These are phyloP conservation scores for Phytophthora idaei DNA, from an alignment of 352 stramenopile genomes.

Conservation along the genomic window DNA sequence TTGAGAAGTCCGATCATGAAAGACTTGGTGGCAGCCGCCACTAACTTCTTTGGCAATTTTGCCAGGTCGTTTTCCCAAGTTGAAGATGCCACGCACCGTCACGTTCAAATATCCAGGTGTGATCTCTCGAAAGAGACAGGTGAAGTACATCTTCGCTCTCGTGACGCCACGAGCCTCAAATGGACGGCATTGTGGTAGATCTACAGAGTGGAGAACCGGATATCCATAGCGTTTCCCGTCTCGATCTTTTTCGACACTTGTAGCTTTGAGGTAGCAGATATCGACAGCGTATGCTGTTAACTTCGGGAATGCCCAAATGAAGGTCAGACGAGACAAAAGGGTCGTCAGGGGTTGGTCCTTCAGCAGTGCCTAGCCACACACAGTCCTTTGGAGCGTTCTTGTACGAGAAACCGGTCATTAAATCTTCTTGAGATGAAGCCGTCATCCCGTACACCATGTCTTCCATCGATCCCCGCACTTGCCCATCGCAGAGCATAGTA, in stretches of 20 bases:
- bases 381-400: slow-evolving; percentile 43
- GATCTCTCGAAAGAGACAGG: slow-evolving; percentile 43
- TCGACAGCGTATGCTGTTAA: slow-evolving; percentile 39
- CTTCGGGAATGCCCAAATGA: slow-evolving; percentile 50
- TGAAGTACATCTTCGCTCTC: slow-evolving; percentile 39
- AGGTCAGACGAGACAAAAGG: slow-evolving; percentile 47
- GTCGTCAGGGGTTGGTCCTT: slow-evolving; percentile 36
- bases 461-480: slow-evolving; percentile 44
- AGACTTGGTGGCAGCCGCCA: slow-evolving; percentile 34
- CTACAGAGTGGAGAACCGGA: slow-evolving; percentile 45
- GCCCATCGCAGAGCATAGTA: slow-evolving; percentile 40
- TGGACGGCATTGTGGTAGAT: slow-evolving; percentile 38
- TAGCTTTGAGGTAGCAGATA: slow-evolving; percentile 49
- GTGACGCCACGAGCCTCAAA: slow-evolving; percentile 36
- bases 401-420: slow-evolving; percentile 46
- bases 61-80: slow-evolving; percentile 33
- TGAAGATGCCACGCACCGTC: slow-evolving; percentile 44
- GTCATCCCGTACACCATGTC: slow-evolving; percentile 54
- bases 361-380: slow-evolving; percentile 43
- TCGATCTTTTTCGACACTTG: slow-evolving; percentile 36
- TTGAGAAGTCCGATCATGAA: slow-evolving; percentile 43
- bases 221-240: slow-evolving; percentile 48
- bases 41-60: slow-evolving; percentile 31
- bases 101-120: slow-evolving; percentile 38
- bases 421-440: slow-evolving; percentile 38